Percentiles rank a stretch among this genome's conserved stretches.
These are phyloP conservation scores for Fistulifera solaris DNA, from an alignment of 108 stramenopile species.

Conservation along the genomic window DNA sequence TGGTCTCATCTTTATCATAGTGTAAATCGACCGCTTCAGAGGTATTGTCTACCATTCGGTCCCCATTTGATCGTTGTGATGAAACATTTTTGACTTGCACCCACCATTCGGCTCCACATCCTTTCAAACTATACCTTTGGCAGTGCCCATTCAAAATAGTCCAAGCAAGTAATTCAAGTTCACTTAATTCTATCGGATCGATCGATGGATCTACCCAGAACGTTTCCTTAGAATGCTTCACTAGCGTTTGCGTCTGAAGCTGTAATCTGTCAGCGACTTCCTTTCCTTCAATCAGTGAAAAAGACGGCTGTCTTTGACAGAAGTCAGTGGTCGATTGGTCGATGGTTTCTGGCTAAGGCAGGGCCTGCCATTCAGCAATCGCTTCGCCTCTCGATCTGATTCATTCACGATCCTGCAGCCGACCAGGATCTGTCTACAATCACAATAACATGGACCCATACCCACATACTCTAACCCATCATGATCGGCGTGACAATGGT, in stretches of 20 bases:
- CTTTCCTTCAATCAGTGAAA: constrained; percentile 1
- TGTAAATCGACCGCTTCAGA: constrained; percentile 66
- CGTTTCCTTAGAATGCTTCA: constrained; percentile 51
- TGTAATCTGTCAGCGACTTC: constrained; percentile 11
- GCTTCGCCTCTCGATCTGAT: not conserved
- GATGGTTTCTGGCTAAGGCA: not conserved
- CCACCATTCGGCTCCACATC: constrained; percentile 75
- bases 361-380: not conserved
- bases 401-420: constrained; percentile 16
- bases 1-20: constrained; percentile 85
- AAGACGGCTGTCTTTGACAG: not conserved
- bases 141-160: constrained; percentile 46
- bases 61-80: not conserved
- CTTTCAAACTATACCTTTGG: constrained; percentile 17
- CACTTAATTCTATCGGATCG: constrained; percentile 17
- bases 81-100: constrained; percentile 59
- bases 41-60: not conserved
- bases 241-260: constrained; percentile 43
- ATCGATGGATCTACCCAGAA: constrained; percentile 45
- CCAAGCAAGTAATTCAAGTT: constrained; percentile 53
- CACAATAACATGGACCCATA: constrained; percentile 63
- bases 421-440: constrained; percentile 31
- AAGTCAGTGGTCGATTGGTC: constrained; percentile 1
- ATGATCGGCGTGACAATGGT: constrained; percentile 1
- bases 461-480: constrained; percentile 7